These are phyloP conservation scores for Penstemon barbatus DNA, from an alignment of 257 asterid genomes.

Conservation along the genomic window DNA sequence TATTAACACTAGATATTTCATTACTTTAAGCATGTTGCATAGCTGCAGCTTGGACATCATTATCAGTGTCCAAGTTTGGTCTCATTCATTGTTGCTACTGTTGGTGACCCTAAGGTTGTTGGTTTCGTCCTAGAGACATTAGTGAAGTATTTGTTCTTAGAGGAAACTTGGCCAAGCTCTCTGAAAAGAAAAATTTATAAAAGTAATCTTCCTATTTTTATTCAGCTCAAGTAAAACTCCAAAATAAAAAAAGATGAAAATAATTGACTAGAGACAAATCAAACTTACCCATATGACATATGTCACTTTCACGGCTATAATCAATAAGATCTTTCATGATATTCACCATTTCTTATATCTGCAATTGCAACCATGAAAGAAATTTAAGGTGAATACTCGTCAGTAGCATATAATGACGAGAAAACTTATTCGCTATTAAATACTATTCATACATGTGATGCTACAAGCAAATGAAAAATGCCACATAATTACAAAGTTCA, in stretches of 20 bases:
- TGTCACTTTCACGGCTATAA: constrained; percentile 80
- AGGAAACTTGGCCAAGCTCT: constrained; percentile 91
- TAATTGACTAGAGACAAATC: constrained; percentile 2
- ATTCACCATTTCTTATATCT: constrained; percentile 99
- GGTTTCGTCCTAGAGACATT: constrained; percentile 59
- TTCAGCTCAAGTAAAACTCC: too few relatives aligned
- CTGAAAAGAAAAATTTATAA: constrained; percentile 45
- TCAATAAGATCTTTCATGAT: constrained; percentile 99
- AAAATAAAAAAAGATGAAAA: neutral
- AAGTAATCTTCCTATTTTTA: too few relatives aligned
- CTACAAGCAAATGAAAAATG: neutral
- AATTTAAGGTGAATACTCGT: constrained; percentile 6
- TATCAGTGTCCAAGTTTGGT: constrained; percentile 59
- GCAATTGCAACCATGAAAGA: constrained; percentile 36
- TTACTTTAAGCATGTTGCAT: constrained; percentile 53
- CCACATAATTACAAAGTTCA: too few relatives aligned
- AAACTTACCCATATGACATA: constrained; percentile 96
- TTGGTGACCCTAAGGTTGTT: constrained; percentile 56
- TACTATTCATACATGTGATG: neutral
- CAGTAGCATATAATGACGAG: neutral
- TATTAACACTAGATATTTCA: constrained; percentile 49
- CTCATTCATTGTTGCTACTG: constrained; percentile 55
- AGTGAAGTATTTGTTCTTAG: constrained; percentile 60
- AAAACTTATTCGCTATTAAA: neutral
- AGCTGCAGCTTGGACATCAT: constrained; percentile 43